Conservation (phyloP, 148 eudicot species). For the Limonium bicolor region DNA sequence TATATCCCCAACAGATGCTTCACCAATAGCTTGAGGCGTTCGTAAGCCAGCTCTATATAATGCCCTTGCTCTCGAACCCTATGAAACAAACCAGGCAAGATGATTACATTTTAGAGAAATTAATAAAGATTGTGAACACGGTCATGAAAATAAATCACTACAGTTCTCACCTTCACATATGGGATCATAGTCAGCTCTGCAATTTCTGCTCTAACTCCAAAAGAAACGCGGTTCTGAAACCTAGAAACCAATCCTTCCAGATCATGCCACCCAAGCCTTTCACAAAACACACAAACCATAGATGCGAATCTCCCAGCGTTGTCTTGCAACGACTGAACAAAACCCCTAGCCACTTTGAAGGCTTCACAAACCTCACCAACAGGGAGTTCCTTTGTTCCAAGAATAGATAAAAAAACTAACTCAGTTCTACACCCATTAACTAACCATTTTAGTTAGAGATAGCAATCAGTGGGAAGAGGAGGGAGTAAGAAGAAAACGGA, state of each 20-base stretch:
- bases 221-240: slow-evolving; percentile 90
- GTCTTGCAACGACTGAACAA: slow-evolving; percentile 97
- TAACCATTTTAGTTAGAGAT: neutral
- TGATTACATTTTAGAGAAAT: neutral
- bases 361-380: slow-evolving; percentile 85
- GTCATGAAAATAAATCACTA: too few species aligned
- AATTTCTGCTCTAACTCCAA: slow-evolving; percentile 97
- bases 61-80: slow-evolving; percentile 98
- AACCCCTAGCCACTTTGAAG: slow-evolving; percentile 93
- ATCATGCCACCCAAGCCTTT: slow-evolving; percentile 98
- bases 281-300: slow-evolving; percentile 92
- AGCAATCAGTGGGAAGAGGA: neutral
- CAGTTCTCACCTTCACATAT: slow-evolving; percentile 62
- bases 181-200: slow-evolving; percentile 93
- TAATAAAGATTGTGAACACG: neutral
- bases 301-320: slow-evolving; percentile 99
- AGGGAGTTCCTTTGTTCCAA: slow-evolving; percentile 53
- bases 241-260: slow-evolving; percentile 85
- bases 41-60: slow-evolving; percentile 89
- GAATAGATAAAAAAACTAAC: slow-evolving; percentile 5
- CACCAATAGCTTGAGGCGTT: slow-evolving; percentile 88
- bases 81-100: slow-evolving; percentile 2
- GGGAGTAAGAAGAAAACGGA: too few species aligned
- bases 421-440: neutral
- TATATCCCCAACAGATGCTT: slow-evolving; percentile 70